A percentile compares a stretch with the other conserved stretches of the same genome.
These are phyloP conservation scores for Saccharomycopsis synnaedendra DNA, from an alignment of 805 yeast genomes.

Conservation along the genomic window DNA sequence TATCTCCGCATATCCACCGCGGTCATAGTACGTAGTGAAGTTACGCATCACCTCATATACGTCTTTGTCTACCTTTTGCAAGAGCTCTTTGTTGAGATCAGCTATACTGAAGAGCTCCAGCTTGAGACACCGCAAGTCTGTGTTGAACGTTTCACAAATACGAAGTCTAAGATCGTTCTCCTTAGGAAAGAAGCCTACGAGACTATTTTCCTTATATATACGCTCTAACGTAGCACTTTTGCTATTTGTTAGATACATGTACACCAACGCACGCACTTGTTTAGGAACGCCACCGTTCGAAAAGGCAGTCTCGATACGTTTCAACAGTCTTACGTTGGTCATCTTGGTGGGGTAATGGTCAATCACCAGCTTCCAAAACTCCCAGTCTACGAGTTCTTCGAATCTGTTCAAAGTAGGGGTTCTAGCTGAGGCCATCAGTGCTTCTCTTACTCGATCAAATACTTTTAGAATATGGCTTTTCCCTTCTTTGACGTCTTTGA, in stretches of 20 bases:
- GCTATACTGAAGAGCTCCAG: conserved; percentile 10
- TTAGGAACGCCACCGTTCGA: conserved; percentile 8
- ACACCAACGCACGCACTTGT: conserved; percentile 8
- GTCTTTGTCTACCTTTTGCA: conserved; percentile 15
- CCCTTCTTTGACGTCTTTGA: conserved; percentile 14
- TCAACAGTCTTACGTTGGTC: conserved; percentile 9
- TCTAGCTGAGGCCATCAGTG: not conserved
- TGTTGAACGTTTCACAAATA: conserved; percentile 13
- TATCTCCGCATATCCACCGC: conserved; percentile 13
- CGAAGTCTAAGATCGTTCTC: conserved; percentile 10
- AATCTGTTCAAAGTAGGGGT: conserved; percentile 13
- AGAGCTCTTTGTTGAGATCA: conserved; percentile 12
- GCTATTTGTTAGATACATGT: conserved; percentile 12
- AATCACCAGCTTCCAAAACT: conserved; percentile 14
- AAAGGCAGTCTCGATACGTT: conserved; percentile 9
- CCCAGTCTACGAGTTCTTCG: conserved; percentile 9
- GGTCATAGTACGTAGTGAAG: conserved; percentile 15
- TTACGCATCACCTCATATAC: conserved; percentile 13
- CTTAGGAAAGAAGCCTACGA: conserved; percentile 10
- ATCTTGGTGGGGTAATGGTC: conserved; percentile 14
- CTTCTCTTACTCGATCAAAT: conserved; percentile 10
- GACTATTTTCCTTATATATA: conserved; percentile 14
- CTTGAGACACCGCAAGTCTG: conserved; percentile 12
- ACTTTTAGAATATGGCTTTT: conserved; percentile 6
- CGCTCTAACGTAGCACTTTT: conserved; percentile 11